Evolutionary conservation across 2,329 filamentous ascomycete species (phyloP), one percentile per base, ranked within the genome.

Genomic region (Pestalotiopsis fici): DNA sequence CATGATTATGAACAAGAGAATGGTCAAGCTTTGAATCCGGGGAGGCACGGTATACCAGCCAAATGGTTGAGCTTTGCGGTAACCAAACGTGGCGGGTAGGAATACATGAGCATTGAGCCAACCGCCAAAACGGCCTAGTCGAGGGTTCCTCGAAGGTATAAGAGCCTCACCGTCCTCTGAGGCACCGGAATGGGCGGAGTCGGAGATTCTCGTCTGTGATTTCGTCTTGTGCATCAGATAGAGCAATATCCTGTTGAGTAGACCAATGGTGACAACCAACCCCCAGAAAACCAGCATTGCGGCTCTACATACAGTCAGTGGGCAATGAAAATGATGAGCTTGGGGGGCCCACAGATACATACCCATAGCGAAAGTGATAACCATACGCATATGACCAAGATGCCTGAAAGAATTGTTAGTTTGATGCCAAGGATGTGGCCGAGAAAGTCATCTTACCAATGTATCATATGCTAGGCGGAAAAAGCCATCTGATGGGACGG

Each of bases 21-120:
- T 73, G 1, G 81, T 82, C 0, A 83, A 68, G 0, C 77, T 80
- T 69, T 85, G 81, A n/a, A 83, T 71, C 3, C 82, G 74, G 0
- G 82, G 80, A 0, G 83, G 83, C 0, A 84, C 77, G 0, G 82
- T 84, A 65, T 78, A 81, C 77, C 81, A 84, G 35, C 81, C 81
- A 3, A 82, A 76, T 25, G 82, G 81, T 54, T 84, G 80, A 0
- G 83, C 78, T 64, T 78, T 82, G 18, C 76, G 76, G 39, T 80
- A 74, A 0, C 83, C 83, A 59, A 85, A 83, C 0, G 82, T 80
- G 0, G 83, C 82, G 0, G 83, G 82, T 0, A 82, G 68, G 0
- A 75, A 72, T 0, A 84, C 57, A 3, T 77, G 75, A 35, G 76
- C 74, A 55, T 78, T 75, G 18, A 80, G 37, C 77, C 79, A 81